These are phyloP conservation scores for Trametes hirsuta DNA, from an alignment of 1,284 basidiomycete species.

Conservation along the genomic window DNA sequence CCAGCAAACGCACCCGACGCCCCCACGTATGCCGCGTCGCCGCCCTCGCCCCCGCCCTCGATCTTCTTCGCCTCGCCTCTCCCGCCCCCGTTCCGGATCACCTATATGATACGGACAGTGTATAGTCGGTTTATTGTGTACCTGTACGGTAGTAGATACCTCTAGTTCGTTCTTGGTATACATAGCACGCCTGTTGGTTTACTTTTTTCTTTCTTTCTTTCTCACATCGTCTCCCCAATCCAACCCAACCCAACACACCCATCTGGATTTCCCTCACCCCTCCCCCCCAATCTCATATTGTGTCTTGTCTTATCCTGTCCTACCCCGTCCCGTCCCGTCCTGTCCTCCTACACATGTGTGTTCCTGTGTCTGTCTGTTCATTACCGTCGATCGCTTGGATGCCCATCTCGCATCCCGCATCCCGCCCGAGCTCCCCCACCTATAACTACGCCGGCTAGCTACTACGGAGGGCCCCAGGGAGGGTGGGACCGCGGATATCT, in stretches of 20 bases:
- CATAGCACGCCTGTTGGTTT: conserved; percentile 22
- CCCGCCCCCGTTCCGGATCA: conserved; percentile 11
- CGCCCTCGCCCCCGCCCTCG: neutral
- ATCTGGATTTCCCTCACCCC: neutral
- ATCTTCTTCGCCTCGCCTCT: neutral
- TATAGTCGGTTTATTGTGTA: conserved; percentile 29
- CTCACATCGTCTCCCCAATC: neutral
- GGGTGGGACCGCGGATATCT: too few relatives aligned
- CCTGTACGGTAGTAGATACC: conserved; percentile 27
- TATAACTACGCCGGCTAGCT: too few relatives aligned
- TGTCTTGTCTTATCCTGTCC: neutral
- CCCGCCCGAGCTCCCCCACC: too few relatives aligned
- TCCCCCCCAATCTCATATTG: neutral
- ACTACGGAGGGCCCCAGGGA: too few relatives aligned
- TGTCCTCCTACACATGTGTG: neutral
- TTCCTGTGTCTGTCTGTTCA: neutral
- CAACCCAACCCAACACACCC: neutral
- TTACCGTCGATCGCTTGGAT: neutral
- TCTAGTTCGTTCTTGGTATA: conserved; percentile 27
- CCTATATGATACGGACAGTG: conserved; percentile 25
- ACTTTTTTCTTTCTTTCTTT: neutral
- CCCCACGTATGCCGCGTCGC: neutral
- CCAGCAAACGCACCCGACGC: neutral
- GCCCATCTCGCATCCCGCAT: neutral
- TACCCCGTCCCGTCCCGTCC: neutral